A percentile compares a stretch with the other conserved stretches of the same genome.
Conservation (phyloP, 1,284 basidiomycete species). For the Naganishia sp. region DNA sequence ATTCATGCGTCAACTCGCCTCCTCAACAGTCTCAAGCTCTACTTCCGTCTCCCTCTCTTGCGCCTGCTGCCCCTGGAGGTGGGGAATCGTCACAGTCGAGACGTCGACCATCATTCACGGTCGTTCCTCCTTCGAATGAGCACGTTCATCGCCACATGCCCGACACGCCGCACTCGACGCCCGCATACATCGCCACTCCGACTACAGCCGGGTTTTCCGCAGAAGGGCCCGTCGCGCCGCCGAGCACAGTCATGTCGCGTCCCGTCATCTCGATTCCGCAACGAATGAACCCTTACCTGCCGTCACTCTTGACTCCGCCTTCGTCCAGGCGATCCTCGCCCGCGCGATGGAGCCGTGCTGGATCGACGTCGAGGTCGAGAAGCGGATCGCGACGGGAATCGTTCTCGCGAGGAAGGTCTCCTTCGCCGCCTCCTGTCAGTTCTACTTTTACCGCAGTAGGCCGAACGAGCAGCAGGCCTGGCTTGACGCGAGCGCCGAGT, state of each 20-base stretch:
- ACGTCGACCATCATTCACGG: constrained; percentile 15
- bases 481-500: constrained; percentile 21
- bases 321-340: constrained; percentile 24
- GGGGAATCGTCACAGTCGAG: neutral
- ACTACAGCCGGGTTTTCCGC: neutral
- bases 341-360: constrained; percentile 10
- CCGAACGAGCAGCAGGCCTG: neutral
- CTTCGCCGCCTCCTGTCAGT: constrained; percentile 21
- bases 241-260: constrained; percentile 21
- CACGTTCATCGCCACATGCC: constrained; percentile 10
- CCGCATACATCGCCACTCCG: constrained; percentile 3
- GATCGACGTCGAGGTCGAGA: constrained; percentile 15
- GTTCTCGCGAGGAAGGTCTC: constrained; percentile 9
- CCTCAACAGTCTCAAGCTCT: constrained; percentile 14
- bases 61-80: neutral
- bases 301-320: constrained; percentile 19
- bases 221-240: constrained; percentile 2
- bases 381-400: constrained; percentile 17
- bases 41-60: constrained; percentile 5
- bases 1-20: constrained; percentile 14
- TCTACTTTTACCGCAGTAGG: neutral
- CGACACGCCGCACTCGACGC: constrained; percentile 24
- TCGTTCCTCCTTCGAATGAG: neutral
- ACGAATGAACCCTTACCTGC: constrained; percentile 23
- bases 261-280: constrained; percentile 17